Evolutionary conservation across 1,284 basidiomycete genomes (phyloP).

Genomic region (Irpex lacteus): DNA sequence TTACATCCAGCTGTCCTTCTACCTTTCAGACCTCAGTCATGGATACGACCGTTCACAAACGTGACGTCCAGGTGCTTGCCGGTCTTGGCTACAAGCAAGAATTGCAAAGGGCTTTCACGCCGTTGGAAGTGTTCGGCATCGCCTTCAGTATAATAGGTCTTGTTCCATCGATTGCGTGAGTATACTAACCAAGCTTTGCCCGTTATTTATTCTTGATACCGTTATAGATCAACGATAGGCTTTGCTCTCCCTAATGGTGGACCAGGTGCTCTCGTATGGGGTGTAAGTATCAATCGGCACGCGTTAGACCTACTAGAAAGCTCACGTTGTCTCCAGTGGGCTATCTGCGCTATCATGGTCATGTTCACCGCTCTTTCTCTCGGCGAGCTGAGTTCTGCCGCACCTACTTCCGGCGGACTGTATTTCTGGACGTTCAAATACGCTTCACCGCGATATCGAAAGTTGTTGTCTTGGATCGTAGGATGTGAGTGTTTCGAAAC

Average conservation of each 20-base stretch:
- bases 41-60: background rate
- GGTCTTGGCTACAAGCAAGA: conserved; percentile 43
- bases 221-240: conserved; percentile 34
- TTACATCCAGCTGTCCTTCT: background rate
- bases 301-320: background rate
- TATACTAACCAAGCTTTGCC: background rate
- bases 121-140: conserved; percentile 32
- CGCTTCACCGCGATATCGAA: conserved; percentile 61
- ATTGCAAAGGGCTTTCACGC: conserved; percentile 41
- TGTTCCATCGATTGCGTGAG: conserved; percentile 22
- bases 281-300: conserved; percentile 27
- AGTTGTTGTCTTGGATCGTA: conserved; percentile 72
- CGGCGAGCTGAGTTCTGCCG: conserved; percentile 69
- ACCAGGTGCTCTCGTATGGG: conserved; percentile 79
- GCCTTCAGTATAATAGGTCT: conserved; percentile 32
- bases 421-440: conserved; percentile 79
- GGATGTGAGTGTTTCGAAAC: conserved; percentile 50
- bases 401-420: conserved; percentile 74
- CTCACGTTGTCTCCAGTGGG: conserved; percentile 35
- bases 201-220: background rate
- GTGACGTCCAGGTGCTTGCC: conserved; percentile 21
- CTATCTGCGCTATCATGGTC: conserved; percentile 51
- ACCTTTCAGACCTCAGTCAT: background rate
- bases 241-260: conserved; percentile 79
- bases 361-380: conserved; percentile 62